Conservation (phyloP, 2,329 filamentous ascomycete species). For the Hymenoscyphus repandus region DNA sequence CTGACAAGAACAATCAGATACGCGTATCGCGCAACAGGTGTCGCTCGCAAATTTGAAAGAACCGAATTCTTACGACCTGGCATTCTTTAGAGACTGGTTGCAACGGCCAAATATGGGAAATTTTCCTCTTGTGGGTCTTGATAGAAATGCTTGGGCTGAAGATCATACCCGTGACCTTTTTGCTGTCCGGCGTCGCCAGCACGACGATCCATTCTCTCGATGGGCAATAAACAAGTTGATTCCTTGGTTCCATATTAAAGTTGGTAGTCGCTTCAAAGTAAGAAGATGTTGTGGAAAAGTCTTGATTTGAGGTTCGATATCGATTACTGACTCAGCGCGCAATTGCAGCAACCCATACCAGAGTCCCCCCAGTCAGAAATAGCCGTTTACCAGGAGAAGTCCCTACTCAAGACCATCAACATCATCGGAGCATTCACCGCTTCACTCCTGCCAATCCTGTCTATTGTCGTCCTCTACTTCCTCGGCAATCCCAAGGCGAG, state of each 20-base stretch:
- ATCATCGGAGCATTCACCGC: conserved; percentile 25
- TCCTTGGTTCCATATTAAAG: conserved; percentile 18
- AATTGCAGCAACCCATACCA: no score
- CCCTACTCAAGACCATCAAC: no score
- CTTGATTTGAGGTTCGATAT: no score
- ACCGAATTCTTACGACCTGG: conserved; percentile 11
- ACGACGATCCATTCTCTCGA: conserved; percentile 15
- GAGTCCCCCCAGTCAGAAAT: no score
- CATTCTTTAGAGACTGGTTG: conserved; percentile 20
- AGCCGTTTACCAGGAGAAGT: no score
- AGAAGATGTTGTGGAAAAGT: no score
- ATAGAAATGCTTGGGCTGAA: conserved; percentile 17
- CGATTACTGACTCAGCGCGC: no score
- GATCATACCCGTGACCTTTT: conserved; percentile 21
- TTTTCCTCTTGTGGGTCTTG: conserved; percentile 20
- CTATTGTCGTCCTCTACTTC: conserved; percentile 29
- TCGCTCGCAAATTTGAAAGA: background rate
- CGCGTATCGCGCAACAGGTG: background rate
- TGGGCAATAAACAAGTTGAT: conserved; percentile 18
- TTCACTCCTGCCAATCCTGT: conserved; percentile 25
- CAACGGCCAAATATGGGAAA: conserved; percentile 18
- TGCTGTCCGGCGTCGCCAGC: conserved; percentile 15
- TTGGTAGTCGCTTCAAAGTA: background rate
- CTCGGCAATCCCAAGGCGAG: conserved; percentile 18
- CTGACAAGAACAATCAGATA: conserved; percentile 1